Base-by-base conservation (phyloP, 371 early-diverging fungal genomes). In the Haplosporangium sp. region DNA sequence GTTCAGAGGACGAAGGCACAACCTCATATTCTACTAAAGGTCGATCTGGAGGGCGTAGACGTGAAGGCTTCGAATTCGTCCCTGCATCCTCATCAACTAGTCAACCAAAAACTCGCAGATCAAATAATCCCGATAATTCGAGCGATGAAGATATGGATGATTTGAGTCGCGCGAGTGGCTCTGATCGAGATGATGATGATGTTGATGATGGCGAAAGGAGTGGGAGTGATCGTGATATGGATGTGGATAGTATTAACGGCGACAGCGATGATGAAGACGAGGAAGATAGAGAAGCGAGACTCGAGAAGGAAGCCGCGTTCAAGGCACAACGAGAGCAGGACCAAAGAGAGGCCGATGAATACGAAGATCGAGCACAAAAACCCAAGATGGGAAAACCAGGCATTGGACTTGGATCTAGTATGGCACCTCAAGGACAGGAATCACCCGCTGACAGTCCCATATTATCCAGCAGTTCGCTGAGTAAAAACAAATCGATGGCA, bases 281-380 rank as follows among this genome's bases (percentile, higher is more conserved):
- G 52, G 75, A 69, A 0, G 75, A 69, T 7, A 45, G 44, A 6
- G 53, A 53, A 13, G 58, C 50, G 0, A 67, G 68, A 37, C 42
- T 19, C n/a, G 77, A 45, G 17, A 67, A 72, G n/a, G 71, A 76
- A 39, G 71, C 71, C 9, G 72, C 77, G 37, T 77, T 72, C 65
- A 67, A 61, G 50, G 72, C 63, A 20, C 61, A 42, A 20, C 64
- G 65, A 7, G 27, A 40, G 20, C 59, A 40, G 61, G 65, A 69
- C 17, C 69, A 72, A 27, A 65, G 64, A 27, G 77, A 71, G 20
- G 20, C 44, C 8, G 77, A 77, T 56, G 65, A 57, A 15, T 77
- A 61, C 40, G 77, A 77, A 35, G 77, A 77, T 34, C 35, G 61
- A 19, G 50, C 52, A 20, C 57, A 56, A 42, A 15, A 65, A n/a